Evolutionary conservation across 306 rosid species (phyloP).

Genomic region (Quercus bicolor): DNA sequence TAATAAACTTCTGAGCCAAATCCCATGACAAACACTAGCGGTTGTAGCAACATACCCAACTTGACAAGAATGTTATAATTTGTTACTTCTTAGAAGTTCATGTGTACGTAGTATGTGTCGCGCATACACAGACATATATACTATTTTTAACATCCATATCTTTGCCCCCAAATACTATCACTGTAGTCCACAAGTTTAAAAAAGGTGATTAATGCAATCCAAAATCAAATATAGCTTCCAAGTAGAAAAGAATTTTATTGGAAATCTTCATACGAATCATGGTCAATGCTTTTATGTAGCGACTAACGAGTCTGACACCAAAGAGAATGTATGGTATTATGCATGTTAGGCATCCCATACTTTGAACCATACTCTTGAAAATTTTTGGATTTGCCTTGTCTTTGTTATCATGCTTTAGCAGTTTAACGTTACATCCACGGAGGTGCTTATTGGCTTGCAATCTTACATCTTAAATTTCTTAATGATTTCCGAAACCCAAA

Average conservation of each 20-base stretch:
- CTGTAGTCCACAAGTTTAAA: neutral
- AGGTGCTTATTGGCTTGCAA: neutral
- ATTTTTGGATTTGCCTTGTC: neutral
- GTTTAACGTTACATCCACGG: neutral
- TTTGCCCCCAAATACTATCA: neutral
- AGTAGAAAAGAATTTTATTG: neutral
- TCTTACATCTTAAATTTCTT: neutral
- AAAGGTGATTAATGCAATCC: neutral
- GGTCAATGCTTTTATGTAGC: neutral
- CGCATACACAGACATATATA: too few species aligned
- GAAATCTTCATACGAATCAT: neutral
- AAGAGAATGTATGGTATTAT: neutral
- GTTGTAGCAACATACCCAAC: too few species aligned
- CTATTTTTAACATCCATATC: too few species aligned
- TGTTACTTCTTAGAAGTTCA: too few species aligned
- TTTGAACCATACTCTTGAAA: neutral
- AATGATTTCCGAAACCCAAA: neutral
- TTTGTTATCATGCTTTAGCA: too few species aligned
- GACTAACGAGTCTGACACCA: neutral
- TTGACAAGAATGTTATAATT: too few species aligned
- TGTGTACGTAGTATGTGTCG: too few species aligned
- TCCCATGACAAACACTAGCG: too few species aligned
- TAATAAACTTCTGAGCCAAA: too few species aligned
- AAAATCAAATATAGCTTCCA: neutral
- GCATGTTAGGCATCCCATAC: neutral